Evolutionary conservation across 1,284 basidiomycete species (phyloP), one percentile per base, ranked within the genome.

Genomic region (Heterobasidion irregulare): DNA sequence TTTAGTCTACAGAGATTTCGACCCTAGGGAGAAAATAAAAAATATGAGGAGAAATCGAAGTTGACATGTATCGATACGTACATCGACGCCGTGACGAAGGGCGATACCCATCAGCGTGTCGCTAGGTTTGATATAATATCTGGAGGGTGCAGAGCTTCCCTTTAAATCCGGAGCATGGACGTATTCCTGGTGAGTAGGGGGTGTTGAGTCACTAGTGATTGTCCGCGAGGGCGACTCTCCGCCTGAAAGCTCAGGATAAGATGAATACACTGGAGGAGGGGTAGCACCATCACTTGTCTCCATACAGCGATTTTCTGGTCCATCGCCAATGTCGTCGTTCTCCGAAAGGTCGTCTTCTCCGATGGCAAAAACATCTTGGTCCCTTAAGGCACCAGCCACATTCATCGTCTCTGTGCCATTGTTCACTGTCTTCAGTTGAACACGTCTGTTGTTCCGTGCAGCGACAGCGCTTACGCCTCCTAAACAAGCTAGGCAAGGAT

Each of bases 41-140:
- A 33, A 13, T 35, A 12, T n/a, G 18, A 51, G 35, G 38, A 18
- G 7, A 7, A 15, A 38, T 7, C 12, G 35, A 35, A 34, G 35
- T 50, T 48, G 58, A n/a, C 47, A 47, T 50, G 53, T 10, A n/a
- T 34, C 36, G 5, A 18, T 15, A 74, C 84, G 58, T 64, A 86
- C 87, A 60, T 86, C 76, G 32, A 88, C 65, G 26, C 74, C 74
- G 60, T 81, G 82, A 26, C 76, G 77, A 44, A 91, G 69, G 1
- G 83, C 74, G 45, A 91, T 79, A 1, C 87, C 86, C 44, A 78
- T 72, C 1, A 90, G 69, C 0, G 85, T 89, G 61, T 91, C 87
- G 1, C 70, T 68, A 9, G 72, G 73, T 55, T 76, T 72, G 58
- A 90, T 75, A 64, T 80, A 79, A 64, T 89, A 84, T 59, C 73